Evolutionary conservation across 169 alveolate species (phyloP), one percentile per base, ranked within the genome.

Genomic region (Cryptosporidium viatorum): DNA sequence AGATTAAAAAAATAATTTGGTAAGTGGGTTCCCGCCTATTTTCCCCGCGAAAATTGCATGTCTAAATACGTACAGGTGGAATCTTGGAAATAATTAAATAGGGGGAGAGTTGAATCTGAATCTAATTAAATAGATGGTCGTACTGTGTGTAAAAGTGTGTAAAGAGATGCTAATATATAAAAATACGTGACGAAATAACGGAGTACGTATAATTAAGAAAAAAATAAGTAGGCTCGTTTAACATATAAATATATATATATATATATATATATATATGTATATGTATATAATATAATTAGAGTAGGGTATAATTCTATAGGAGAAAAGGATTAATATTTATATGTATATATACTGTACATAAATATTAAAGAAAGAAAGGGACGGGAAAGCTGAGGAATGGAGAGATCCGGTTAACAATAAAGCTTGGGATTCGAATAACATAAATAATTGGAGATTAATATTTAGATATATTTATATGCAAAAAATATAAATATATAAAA

Each of bases 131-230:
- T 31, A 65, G 50, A 31, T 31, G 71, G 33, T 33, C 50, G 4
- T 21, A 65, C 14, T 33, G 71, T 65, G 71, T 65, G 71, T 65
- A 65, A 65, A 65, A 26, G 71, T 65, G 71, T 65, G 71, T 55
- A 55, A 55, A 21, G 67, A 26, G 21, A 26, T 55, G 35, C 35
- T 55, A 55, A 23, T n/a, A 26, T 55, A 55, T 21, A 21, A 16
- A 26, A 55, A 55, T 55, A 55, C 67, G 67, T 55, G 67, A 55
- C 3, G 21, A 48, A 48, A n/a, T 55, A n/a, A 55, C 26, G 10
- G 26, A 55, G 18, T 55, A 26, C 67, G 35, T 55, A 55, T 55
- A 55, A 55, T 55, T 23, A 26, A 55, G 67, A 23, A n/a, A 16
- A n/a, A 52, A 52, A 55, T 55, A 55, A 26, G 9, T 26, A 55